These are phyloP conservation scores for Chrysoporthe deuterocubensis DNA, from an alignment of 2,329 filamentous ascomycete species.

Conservation along the genomic window DNA sequence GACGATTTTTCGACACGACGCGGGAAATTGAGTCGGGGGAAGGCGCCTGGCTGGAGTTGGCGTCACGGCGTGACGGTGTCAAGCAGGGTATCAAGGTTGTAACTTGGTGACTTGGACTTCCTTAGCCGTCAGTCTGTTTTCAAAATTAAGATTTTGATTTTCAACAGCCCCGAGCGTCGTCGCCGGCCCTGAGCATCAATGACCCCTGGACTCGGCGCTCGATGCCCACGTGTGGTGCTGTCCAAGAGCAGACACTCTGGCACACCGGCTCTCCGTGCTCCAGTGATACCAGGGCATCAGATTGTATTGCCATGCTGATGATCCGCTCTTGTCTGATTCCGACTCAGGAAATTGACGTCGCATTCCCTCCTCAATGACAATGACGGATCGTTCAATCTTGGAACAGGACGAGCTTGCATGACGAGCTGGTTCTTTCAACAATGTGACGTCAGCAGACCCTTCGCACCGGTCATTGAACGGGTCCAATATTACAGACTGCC, in stretches of 20 bases:
- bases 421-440: background rate
- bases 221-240: background rate
- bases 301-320: background rate
- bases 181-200: background rate
- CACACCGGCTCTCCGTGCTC: background rate
- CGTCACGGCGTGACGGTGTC: slow-evolving; percentile 2
- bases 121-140: background rate
- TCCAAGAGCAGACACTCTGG: background rate
- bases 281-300: background rate
- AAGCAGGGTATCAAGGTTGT: background rate
- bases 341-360: background rate
- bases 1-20: background rate
- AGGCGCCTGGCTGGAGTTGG: background rate
- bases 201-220: background rate
- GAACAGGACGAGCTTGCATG: background rate
- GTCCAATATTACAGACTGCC: background rate
- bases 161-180: background rate
- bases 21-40: background rate
- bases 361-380: background rate
- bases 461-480: background rate
- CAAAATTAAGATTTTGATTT: background rate
- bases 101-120: background rate
- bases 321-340: background rate
- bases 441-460: background rate
- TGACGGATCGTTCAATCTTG: background rate